These are phyloP conservation scores for Serendipita sp. DNA, from an alignment of 768 basidiomycete genomes.

Conservation along the genomic window DNA sequence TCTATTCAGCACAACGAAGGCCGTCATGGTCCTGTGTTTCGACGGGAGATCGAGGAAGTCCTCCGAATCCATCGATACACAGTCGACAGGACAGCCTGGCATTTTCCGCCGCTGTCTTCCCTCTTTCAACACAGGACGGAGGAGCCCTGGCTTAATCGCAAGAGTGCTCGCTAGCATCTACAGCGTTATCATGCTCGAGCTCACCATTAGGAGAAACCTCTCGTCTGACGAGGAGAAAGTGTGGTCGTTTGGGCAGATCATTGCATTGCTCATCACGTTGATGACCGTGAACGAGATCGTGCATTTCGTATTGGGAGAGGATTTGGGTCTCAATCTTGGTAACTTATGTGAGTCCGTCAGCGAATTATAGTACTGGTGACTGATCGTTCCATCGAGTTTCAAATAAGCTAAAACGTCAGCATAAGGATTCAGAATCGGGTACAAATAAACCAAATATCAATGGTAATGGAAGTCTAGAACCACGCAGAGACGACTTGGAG, in stretches of 20 bases:
- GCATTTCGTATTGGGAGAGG: conserved; percentile 6
- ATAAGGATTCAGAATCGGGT: no score
- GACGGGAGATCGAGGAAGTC: background rate
- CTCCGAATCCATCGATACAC: background rate
- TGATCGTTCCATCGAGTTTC: no score
- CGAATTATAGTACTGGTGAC: no score
- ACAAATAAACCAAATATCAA: no score
- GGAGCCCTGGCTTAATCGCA: background rate
- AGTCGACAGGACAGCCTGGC: background rate
- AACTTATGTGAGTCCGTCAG: conserved; percentile 2
- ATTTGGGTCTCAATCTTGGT: background rate
- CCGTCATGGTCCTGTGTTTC: background rate
- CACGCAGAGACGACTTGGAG: no score
- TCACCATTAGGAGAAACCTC: conserved; percentile 6
- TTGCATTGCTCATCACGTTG: conserved; percentile 7
- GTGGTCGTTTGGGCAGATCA: conserved; percentile 10
- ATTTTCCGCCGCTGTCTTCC: background rate
- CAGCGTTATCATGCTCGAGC: conserved; percentile 9
- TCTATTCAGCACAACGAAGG: background rate
- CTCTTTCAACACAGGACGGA: background rate
- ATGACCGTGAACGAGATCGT: conserved; percentile 9
- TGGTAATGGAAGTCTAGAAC: no score
- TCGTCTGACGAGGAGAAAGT: conserved; percentile 6
- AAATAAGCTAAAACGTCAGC: no score
- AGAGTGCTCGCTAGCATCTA: conserved; percentile 6